Conservation (phyloP, 2,329 filamentous ascomycete genomes). For the Calonectria crousiana region DNA sequence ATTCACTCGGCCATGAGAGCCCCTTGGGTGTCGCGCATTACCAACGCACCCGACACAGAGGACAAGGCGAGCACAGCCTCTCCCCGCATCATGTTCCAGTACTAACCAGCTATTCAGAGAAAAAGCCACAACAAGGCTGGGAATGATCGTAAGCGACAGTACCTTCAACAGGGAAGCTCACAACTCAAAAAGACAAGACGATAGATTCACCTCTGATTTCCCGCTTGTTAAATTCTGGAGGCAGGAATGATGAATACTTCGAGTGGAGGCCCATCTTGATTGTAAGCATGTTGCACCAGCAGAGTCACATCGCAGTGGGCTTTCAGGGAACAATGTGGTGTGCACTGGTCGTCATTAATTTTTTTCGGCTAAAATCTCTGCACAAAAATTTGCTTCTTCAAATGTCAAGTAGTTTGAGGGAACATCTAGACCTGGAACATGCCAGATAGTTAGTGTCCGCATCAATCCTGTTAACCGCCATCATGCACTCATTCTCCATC, state of each 20-base stretch:
- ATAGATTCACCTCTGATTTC: background rate
- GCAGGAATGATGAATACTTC: too few relatives aligned
- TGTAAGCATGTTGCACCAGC: too few relatives aligned
- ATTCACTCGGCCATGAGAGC: conserved; percentile 41
- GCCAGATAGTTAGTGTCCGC: background rate
- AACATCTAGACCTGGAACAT: background rate
- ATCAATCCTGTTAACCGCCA: background rate
- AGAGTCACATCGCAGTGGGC: background rate
- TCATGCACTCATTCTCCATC: background rate
- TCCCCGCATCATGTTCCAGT: background rate
- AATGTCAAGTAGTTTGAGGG: background rate
- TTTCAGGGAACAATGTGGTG: background rate
- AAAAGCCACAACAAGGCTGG: conserved; percentile 40
- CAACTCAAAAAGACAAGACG: conserved; percentile 26
- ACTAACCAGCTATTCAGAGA: conserved; percentile 20
- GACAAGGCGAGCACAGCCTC: conserved; percentile 25
- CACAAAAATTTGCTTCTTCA: background rate
- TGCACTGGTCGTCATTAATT: background rate
- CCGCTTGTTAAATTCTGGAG: too few relatives aligned
- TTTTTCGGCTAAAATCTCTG: background rate
- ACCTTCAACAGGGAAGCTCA: conserved; percentile 24
- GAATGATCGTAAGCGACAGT: conserved; percentile 38
- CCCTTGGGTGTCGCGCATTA: conserved; percentile 36
- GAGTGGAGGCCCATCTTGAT: background rate
- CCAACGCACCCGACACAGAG: conserved; percentile 37